Percentiles rank a stretch among this genome's conserved stretches.
phyloP scores from a whole-genome alignment of 352 stramenopile species.

The Phytopythium litorale region DNA sequence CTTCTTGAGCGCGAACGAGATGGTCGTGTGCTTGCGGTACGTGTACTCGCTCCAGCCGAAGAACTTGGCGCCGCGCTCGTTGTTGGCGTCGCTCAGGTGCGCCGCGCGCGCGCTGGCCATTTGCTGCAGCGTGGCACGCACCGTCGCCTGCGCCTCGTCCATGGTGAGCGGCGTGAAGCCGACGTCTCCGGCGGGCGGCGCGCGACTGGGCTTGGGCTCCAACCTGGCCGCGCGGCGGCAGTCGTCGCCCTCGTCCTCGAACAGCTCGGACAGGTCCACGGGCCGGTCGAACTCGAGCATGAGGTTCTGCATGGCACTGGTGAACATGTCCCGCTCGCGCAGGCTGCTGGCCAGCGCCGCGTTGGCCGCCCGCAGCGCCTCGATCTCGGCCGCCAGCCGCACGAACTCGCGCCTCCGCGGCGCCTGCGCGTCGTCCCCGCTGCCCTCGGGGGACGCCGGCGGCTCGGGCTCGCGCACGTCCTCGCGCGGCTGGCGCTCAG shows the following conservation, averaged over 20 bases:
- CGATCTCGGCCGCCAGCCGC: constrained; percentile 37
- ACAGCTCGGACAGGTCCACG: neutral
- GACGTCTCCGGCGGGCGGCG: constrained; percentile 1
- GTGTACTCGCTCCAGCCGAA: constrained; percentile 52
- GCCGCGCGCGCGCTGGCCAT: constrained; percentile 28
- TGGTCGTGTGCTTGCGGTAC: constrained; percentile 26
- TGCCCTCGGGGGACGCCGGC: constrained; percentile 3
- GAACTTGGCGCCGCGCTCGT: constrained; percentile 28
- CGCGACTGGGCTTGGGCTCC: too few relatives aligned
- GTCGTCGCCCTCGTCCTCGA: constrained; percentile 11
- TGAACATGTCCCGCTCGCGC: constrained; percentile 41
- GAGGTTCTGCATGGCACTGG: constrained; percentile 51
- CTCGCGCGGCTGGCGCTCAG: neutral
- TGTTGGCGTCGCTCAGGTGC: constrained; percentile 26
- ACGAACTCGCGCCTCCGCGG: constrained; percentile 34
- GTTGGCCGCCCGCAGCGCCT: constrained; percentile 40
- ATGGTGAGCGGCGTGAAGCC: constrained; percentile 32
- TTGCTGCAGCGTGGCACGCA: constrained; percentile 24
- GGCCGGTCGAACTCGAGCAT: constrained; percentile 33
- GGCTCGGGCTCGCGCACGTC: neutral
- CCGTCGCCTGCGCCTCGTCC: constrained; percentile 26
- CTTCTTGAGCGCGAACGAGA: constrained; percentile 54
- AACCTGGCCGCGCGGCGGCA: too few relatives aligned
- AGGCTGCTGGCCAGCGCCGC: constrained; percentile 33
- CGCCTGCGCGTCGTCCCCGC: constrained; percentile 4